Conservation (phyloP, 768 basidiomycete genomes). For the Harrya chromipes region DNA sequence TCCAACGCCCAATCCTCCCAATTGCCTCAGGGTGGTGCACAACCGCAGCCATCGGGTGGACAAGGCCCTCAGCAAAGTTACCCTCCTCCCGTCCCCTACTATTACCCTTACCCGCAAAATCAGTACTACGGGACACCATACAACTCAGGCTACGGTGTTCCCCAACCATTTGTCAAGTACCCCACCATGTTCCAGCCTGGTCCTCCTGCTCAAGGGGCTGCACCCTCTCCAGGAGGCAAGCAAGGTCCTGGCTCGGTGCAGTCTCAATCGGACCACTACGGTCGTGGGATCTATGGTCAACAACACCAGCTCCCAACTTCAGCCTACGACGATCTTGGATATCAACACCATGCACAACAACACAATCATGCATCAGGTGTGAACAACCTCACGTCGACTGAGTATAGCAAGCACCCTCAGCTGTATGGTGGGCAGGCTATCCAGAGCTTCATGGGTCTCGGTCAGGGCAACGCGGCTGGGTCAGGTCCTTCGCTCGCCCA, state of each 20-base stretch:
- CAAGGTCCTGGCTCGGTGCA: constrained; percentile 57
- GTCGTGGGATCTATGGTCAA: constrained; percentile 64
- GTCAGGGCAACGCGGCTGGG: constrained; percentile 39
- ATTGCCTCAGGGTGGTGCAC: constrained; percentile 45
- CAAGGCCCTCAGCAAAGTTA: constrained; percentile 67
- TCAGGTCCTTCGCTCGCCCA: constrained; percentile 47
- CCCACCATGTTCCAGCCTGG: constrained; percentile 73
- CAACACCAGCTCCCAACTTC: constrained; percentile 46
- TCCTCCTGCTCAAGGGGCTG: constrained; percentile 64
- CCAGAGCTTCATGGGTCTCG: constrained; percentile 70
- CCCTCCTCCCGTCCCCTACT: constrained; percentile 59
- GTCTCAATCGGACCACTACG: constrained; percentile 56
- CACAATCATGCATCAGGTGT: constrained; percentile 53
- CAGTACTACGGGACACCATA: constrained; percentile 77
- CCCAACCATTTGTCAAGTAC: constrained; percentile 75
- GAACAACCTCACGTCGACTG: constrained; percentile 37
- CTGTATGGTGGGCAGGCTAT: constrained; percentile 54
- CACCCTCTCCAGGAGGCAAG: constrained; percentile 62
- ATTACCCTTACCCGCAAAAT: constrained; percentile 69
- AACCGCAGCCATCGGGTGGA: constrained; percentile 54
- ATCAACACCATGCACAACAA: constrained; percentile 53
- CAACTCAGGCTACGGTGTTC: constrained; percentile 50
- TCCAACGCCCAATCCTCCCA: constrained; percentile 54
- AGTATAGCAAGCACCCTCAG: constrained; percentile 44
- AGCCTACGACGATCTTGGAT: constrained; percentile 49